These are phyloP conservation scores for Echeveria elegans DNA, from an alignment of 164 flowering plant genomes.

Conservation along the genomic window DNA sequence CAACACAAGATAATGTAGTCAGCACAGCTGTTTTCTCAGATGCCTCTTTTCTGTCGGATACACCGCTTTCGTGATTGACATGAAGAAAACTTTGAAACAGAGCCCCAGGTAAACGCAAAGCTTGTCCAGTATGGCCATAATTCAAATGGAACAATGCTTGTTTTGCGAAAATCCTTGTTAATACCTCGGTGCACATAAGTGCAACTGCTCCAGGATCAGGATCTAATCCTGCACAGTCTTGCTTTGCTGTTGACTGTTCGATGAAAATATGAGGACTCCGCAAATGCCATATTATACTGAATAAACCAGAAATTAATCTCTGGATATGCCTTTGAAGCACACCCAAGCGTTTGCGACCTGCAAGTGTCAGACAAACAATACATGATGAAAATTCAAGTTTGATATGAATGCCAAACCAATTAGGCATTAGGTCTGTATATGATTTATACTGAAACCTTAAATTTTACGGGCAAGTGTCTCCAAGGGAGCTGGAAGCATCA, in stretches of 20 bases:
- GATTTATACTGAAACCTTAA: background rate
- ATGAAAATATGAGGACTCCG: constrained; percentile 60
- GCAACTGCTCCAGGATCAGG: constrained; percentile 83
- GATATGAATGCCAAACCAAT: background rate
- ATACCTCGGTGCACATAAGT: constrained; percentile 78
- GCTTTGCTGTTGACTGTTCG: constrained; percentile 11
- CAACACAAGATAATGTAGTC: constrained; percentile 19
- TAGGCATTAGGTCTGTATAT: background rate
- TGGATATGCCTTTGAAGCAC: constrained; percentile 50
- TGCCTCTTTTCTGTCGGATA: constrained; percentile 10
- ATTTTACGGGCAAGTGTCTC: background rate
- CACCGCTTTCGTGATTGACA: constrained; percentile 18
- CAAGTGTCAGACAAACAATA: constrained; percentile 7
- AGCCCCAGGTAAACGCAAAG: constrained; percentile 49
- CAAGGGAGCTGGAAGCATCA: background rate
- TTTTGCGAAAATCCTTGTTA: constrained; percentile 57
- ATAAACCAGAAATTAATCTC: constrained; percentile 42
- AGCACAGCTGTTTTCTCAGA: constrained; percentile 9
- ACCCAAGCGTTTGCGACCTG: constrained; percentile 54
- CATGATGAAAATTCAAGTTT: background rate
- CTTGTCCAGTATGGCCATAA: constrained; percentile 47
- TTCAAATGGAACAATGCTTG: constrained; percentile 50
- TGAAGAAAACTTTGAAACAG: constrained; percentile 47
- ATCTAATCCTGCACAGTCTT: constrained; percentile 9
- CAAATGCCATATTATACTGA: constrained; percentile 68